phyloP scores from a whole-genome alignment of 1,139 yeast species.

The Geotrichum citri-aurantii region DNA sequence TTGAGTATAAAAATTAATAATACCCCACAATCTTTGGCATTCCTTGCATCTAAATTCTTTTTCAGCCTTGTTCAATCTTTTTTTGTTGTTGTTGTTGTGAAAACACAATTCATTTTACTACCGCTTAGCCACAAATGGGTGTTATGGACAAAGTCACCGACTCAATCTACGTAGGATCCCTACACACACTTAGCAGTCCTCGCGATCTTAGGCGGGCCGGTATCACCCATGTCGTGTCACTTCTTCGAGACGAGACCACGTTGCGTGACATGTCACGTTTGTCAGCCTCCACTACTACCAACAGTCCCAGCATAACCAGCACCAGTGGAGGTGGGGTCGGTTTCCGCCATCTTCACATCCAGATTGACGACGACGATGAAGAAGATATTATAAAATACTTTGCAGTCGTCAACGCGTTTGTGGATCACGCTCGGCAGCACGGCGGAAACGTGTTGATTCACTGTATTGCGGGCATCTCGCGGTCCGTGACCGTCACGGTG shows the following conservation, averaged over 20 bases:
- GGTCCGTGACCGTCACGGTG: constrained; percentile 66
- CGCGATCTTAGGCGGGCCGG: constrained; percentile 27
- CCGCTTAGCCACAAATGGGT: too few relatives aligned
- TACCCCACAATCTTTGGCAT: too few relatives aligned
- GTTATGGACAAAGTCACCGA: constrained; percentile 33
- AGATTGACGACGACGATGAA: constrained; percentile 58
- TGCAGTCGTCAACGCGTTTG: constrained; percentile 55
- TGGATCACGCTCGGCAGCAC: constrained; percentile 51
- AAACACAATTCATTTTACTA: too few relatives aligned
- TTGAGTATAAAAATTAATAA: too few relatives aligned
- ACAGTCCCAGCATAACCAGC: neutral
- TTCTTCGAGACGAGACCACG: constrained; percentile 47
- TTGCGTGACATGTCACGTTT: neutral
- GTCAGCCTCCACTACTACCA: neutral
- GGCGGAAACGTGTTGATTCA: constrained; percentile 35
- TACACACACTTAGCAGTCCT: constrained; percentile 30
- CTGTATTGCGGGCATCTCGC: constrained; percentile 76
- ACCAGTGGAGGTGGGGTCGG: constrained; percentile 2
- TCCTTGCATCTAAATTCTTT: too few relatives aligned
- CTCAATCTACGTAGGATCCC: constrained; percentile 34
- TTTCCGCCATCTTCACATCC: constrained; percentile 58
- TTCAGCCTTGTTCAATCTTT: too few relatives aligned
- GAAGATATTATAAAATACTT: constrained; percentile 62
- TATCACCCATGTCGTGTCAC: constrained; percentile 66
- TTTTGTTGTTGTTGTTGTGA: too few relatives aligned